These are phyloP conservation scores for Ascochyta fabae DNA, from an alignment of 2,329 filamentous ascomycete genomes.

Conservation along the genomic window DNA sequence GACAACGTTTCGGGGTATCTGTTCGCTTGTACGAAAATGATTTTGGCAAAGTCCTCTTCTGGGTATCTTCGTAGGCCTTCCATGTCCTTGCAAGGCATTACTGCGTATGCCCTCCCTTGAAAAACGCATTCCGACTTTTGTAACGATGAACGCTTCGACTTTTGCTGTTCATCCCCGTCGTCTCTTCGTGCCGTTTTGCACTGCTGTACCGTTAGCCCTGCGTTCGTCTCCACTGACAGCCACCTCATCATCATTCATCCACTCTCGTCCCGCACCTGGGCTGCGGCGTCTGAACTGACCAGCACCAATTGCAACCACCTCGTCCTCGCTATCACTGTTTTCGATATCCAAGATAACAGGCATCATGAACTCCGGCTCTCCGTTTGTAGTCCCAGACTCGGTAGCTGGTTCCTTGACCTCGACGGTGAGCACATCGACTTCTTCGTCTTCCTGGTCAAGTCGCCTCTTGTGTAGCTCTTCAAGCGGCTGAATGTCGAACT, in stretches of 20 bases:
- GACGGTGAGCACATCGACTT: conserved; percentile 85
- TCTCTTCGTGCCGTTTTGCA: conserved; percentile 46
- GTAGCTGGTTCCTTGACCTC: conserved; percentile 63
- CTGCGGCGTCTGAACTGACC: conserved; percentile 90
- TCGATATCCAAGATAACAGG: conserved; percentile 92
- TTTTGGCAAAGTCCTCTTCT: no score
- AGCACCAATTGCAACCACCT: conserved; percentile 70
- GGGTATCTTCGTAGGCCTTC: no score
- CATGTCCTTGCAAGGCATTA: background rate
- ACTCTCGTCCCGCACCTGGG: conserved; percentile 74
- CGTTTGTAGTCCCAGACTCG: conserved; percentile 54
- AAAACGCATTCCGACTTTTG: no score
- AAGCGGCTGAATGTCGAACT: conserved; percentile 96
- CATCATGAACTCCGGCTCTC: conserved; percentile 75
- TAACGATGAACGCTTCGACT: background rate
- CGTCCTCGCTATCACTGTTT: conserved; percentile 94
- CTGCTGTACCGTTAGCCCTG: conserved; percentile 39
- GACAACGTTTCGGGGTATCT: no score
- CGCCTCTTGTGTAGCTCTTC: conserved; percentile 93
- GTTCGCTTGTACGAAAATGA: no score
- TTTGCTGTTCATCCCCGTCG: conserved; percentile 28
- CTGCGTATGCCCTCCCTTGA: background rate
- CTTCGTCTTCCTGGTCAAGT: conserved; percentile 90
- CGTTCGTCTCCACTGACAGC: conserved; percentile 48
- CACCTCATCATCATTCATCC: conserved; percentile 64